Conservation (phyloP, 2,329 filamentous ascomycete species). For the Aspergillus brunneoviolaceus region DNA sequence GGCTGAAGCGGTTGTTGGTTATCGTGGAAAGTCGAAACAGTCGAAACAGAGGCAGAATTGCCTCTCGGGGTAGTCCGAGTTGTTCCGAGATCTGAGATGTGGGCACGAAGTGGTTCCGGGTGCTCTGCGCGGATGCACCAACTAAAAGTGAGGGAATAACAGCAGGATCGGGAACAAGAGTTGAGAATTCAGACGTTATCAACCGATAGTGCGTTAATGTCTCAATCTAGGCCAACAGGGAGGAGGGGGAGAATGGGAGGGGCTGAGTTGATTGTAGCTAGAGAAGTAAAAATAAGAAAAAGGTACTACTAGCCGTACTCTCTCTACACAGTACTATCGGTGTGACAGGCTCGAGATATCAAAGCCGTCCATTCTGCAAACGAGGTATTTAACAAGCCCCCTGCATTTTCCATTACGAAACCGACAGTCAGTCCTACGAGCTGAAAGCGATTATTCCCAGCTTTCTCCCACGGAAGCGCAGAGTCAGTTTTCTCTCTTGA, state of each 20-base stretch:
- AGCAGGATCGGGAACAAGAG: constrained; percentile 12
- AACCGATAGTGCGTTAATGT: constrained; percentile 19
- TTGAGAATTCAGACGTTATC: constrained; percentile 8
- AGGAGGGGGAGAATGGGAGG: neutral
- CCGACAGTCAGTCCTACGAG: neutral
- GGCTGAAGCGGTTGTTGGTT: constrained; percentile 15
- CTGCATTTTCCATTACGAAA: neutral
- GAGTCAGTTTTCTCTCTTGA: constrained; percentile 1
- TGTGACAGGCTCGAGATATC: neutral
- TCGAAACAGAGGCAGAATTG: constrained; percentile 21
- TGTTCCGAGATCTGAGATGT: constrained; percentile 33
- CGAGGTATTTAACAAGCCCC: constrained; percentile 7
- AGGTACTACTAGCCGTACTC: too few relatives aligned
- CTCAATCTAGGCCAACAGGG: constrained; percentile 12
- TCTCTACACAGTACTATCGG: too few relatives aligned
- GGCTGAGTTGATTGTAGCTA: neutral
- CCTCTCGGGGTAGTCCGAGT: constrained; percentile 29
- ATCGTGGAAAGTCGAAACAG: constrained; percentile 16
- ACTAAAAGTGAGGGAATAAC: constrained; percentile 17
- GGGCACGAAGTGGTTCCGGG: constrained; percentile 29
- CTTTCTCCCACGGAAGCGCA: neutral
- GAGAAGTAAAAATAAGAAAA: neutral
- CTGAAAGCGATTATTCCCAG: neutral
- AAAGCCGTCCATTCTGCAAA: neutral
- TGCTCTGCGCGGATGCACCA: constrained; percentile 20